Evolutionary conservation across 2,329 filamentous ascomycete genomes (phyloP).

Genomic region (Emericellopsis atlantica): DNA sequence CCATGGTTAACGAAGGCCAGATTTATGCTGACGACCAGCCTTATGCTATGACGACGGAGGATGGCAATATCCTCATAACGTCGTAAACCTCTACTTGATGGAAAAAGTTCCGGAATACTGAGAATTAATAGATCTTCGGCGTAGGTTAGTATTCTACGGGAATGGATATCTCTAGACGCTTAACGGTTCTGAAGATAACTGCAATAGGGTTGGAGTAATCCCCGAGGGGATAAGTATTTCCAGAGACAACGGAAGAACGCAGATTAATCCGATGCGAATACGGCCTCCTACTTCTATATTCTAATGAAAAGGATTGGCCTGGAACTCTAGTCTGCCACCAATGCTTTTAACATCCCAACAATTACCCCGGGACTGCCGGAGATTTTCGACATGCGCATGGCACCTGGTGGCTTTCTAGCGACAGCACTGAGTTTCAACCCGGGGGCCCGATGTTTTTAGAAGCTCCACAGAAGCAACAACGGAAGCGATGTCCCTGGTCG

Average conservation of each 20-base stretch:
- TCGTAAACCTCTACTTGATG: too few species aligned
- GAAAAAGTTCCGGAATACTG: too few species aligned
- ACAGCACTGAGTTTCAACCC: constrained; percentile 22
- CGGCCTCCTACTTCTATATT: constrained; percentile 18
- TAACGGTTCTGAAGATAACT: too few species aligned
- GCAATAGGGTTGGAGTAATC: background rate
- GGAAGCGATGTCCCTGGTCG: too few species aligned
- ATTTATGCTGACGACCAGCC: too few species aligned
- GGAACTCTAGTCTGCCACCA: constrained; percentile 23
- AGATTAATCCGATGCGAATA: background rate
- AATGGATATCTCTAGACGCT: too few species aligned
- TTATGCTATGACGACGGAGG: too few species aligned
- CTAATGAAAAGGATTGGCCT: constrained; percentile 29
- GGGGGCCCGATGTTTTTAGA: constrained; percentile 11
- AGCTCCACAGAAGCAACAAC: too few species aligned
- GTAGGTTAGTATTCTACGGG: too few species aligned
- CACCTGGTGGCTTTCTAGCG: constrained; percentile 37
- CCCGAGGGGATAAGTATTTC: background rate
- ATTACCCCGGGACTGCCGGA: constrained; percentile 3
- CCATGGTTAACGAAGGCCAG: too few species aligned
- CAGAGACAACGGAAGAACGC: background rate
- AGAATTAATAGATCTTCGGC: too few species aligned
- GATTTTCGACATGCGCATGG: constrained; percentile 43
- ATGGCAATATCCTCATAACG: too few species aligned
- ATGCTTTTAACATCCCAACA: constrained; percentile 13